Percentiles rank a stretch among this genome's conserved stretches.
These are phyloP conservation scores for Arthroderma uncinatum DNA, from an alignment of 2,329 filamentous ascomycete genomes.

Conservation along the genomic window DNA sequence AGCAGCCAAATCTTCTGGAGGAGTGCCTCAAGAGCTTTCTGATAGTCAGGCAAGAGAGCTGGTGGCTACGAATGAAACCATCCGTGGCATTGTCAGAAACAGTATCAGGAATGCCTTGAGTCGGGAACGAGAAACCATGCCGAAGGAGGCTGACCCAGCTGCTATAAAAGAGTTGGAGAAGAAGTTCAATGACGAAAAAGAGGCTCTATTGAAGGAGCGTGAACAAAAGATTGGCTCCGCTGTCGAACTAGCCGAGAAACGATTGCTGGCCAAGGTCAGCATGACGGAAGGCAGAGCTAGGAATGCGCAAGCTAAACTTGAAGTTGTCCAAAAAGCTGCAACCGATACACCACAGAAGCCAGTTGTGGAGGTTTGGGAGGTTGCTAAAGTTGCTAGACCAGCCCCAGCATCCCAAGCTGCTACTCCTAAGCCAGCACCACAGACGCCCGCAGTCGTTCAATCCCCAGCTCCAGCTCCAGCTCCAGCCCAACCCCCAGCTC, in stretches of 20 bases:
- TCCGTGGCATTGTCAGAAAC: slow-evolving; percentile 41
- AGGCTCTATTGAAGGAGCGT: slow-evolving; percentile 35
- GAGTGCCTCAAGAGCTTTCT: slow-evolving; percentile 33
- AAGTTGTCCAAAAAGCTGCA: slow-evolving; percentile 68
- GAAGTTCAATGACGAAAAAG: slow-evolving; percentile 31
- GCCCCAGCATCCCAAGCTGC: slow-evolving; percentile 10
- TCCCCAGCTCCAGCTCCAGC: slow-evolving; percentile 14
- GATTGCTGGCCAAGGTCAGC: slow-evolving; percentile 61
- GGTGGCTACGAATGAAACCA: slow-evolving; percentile 39
- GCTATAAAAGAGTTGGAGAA: slow-evolving; percentile 30
- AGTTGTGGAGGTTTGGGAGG: slow-evolving; percentile 76
- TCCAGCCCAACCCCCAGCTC: slow-evolving; percentile 13
- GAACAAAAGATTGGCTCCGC: slow-evolving; percentile 50
- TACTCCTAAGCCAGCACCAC: slow-evolving; percentile 12
- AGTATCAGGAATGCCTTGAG: slow-evolving; percentile 46
- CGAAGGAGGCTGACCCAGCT: slow-evolving; percentile 23
- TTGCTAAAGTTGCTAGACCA: slow-evolving; percentile 52
- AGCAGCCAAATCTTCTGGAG: slow-evolving; percentile 22
- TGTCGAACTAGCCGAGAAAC: slow-evolving; percentile 63
- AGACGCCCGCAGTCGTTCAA: slow-evolving; percentile 4
- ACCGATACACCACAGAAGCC: slow-evolving; percentile 74
- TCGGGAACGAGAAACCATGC: slow-evolving; percentile 26
- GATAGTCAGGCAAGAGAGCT: slow-evolving; percentile 42
- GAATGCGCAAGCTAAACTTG: slow-evolving; percentile 57
- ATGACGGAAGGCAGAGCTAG: slow-evolving; percentile 62